phyloP scores from a whole-genome alignment of 73 alveolate genomes.

The Tetrahymena elliotti region DNA sequence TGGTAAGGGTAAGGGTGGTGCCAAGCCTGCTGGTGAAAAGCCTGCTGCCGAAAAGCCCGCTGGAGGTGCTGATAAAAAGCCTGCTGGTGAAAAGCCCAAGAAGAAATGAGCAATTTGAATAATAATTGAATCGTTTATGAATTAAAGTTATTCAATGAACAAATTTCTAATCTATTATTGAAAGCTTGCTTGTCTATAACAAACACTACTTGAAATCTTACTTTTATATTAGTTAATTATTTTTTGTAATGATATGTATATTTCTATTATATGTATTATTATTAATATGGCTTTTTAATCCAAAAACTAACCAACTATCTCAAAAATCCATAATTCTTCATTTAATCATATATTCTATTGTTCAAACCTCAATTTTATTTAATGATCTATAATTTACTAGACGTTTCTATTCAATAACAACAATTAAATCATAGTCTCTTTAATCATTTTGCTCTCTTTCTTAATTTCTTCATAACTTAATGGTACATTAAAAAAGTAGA shows the following conservation, averaged over 20 bases:
- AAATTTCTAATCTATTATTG: not conserved
- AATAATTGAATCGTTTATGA: not conserved
- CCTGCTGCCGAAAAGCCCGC: constrained; percentile 2
- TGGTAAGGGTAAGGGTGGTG: not conserved
- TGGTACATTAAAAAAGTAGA: not conserved
- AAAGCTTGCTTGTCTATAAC: not conserved
- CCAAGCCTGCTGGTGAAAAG: not conserved
- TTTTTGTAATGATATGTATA: not conserved
- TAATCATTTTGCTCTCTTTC: too few relatives aligned
- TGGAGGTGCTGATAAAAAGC: not conserved
- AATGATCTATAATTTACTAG: not conserved
- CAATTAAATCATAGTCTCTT: not conserved
- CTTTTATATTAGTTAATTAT: not conserved
- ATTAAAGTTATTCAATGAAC: not conserved
- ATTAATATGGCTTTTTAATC: not conserved
- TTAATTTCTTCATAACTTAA: not conserved
- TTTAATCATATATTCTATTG: too few relatives aligned
- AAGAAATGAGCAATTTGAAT: not conserved
- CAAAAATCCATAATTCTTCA: not conserved
- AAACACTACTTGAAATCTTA: not conserved
- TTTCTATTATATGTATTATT: not conserved
- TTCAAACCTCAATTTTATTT: too few relatives aligned
- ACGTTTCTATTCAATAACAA: not conserved
- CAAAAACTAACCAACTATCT: not conserved
- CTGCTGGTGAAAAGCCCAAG: not conserved